phyloP scores from a whole-genome alignment of 2,329 filamentous ascomycete genomes.

The Fusarium citri region DNA sequence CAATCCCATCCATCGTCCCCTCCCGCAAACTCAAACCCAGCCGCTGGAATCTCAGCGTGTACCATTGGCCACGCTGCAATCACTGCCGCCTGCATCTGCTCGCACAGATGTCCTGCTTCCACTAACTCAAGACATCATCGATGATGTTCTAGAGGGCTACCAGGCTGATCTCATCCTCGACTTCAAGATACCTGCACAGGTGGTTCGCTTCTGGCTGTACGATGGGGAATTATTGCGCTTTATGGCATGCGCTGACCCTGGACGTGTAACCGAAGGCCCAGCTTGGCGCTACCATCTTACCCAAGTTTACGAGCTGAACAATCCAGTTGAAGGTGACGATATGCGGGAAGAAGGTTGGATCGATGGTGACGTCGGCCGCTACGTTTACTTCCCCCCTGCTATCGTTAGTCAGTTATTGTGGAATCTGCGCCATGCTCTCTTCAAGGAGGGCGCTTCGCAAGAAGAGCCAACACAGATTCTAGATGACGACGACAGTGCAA shows the following conservation, averaged over 20 bases:
- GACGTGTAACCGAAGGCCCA: slow-evolving; percentile 47
- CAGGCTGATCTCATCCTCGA: slow-evolving; percentile 67
- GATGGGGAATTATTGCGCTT: slow-evolving; percentile 66
- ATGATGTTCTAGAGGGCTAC: slow-evolving; percentile 60
- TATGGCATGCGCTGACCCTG: slow-evolving; percentile 66
- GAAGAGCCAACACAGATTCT: slow-evolving; percentile 32
- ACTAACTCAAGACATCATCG: slow-evolving; percentile 60
- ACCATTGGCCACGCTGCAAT: slow-evolving; percentile 60
- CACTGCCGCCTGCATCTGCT: slow-evolving; percentile 60
- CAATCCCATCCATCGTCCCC: slow-evolving; percentile 45
- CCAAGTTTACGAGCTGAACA: slow-evolving; percentile 71
- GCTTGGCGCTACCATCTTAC: slow-evolving; percentile 47
- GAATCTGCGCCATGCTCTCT: slow-evolving; percentile 67
- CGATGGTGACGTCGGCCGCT: slow-evolving; percentile 61
- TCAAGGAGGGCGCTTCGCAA: slow-evolving; percentile 44
- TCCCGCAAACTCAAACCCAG: slow-evolving; percentile 47
- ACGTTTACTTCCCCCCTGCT: slow-evolving; percentile 66
- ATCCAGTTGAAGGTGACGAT: slow-evolving; percentile 63
- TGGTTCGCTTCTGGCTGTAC: slow-evolving; percentile 73
- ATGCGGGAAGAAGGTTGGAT: slow-evolving; percentile 69
- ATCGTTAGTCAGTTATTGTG: slow-evolving; percentile 68
- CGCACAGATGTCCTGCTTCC: slow-evolving; percentile 67
- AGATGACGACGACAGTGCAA: slow-evolving; percentile 30
- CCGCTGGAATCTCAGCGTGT: slow-evolving; percentile 61
- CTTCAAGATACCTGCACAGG: slow-evolving; percentile 65